Evolutionary conservation across 2,329 filamentous ascomycete species (phyloP), one percentile per base, ranked within the genome.

Genomic region (Nannizziopsis arthrosporioides): DNA sequence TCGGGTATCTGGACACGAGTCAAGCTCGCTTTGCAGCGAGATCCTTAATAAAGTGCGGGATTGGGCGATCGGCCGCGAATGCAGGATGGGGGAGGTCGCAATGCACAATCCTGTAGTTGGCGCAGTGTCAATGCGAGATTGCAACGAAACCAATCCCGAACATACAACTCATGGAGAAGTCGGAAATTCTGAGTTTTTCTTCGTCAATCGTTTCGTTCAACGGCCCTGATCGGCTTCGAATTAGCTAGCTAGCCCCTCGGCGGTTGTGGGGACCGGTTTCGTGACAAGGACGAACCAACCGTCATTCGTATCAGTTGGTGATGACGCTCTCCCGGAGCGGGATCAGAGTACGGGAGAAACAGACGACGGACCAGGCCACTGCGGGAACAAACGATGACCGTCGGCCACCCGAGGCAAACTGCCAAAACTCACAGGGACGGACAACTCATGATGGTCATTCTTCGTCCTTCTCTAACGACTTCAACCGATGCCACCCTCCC

Each of bases 401-500:
- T 7, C 42, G 42, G 42, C 27, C 42, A n/a, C 12, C 12, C 34
- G 14, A 34, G 8, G 12, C 15, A 15, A 17, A 18, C 19, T n/a
- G n/a, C n/a, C n/a, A n/a, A 18, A 27, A 27, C 22, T 35, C 42
- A 44, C 30, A 14, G 10, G 10, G 31, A 36, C 30, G 34, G 42
- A 15, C 31, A 11, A 17, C 2, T 37, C 32, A 44, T 30, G 34
- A 37, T 44, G 12, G 41, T 27, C 22, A 7, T 27, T 3, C 22
- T 27, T 27, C 22, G 3, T 27, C 22, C 7, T 27, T 7, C 22
- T 27, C n/a, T 14, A 14, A 34, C 35, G 12, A 18, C 2, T 12
- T 39, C 19, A 46, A 31, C 44, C 44, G 44, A 46, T 46, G 34
- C 35, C 36, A 46, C 44, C 44, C 44, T 40, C 35, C 36, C 35